Evolutionary conservation across 495 filamentous ascomycete species (phyloP).

Genomic region (Tuber umbilicatum): DNA sequence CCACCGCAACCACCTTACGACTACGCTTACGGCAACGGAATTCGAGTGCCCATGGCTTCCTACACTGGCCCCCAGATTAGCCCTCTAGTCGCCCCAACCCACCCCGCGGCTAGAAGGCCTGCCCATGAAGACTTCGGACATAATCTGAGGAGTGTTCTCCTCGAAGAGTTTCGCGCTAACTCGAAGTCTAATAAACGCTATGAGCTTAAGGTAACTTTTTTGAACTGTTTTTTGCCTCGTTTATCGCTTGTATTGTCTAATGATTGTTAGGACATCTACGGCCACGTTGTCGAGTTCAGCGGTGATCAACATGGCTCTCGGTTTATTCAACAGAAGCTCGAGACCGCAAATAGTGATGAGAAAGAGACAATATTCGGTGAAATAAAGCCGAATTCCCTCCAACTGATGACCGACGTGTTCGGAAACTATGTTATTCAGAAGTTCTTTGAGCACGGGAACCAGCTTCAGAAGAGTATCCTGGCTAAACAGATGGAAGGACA

Average conservation of each 20-base stretch:
- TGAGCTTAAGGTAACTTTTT: slow-evolving; percentile 63
- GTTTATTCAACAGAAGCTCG: slow-evolving; percentile 91
- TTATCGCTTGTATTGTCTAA: not conserved
- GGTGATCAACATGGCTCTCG: slow-evolving; percentile 93
- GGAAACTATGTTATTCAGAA: slow-evolving; percentile 99
- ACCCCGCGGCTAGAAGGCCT: slow-evolving; percentile 45
- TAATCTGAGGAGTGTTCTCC: slow-evolving; percentile 60
- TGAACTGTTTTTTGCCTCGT: not conserved
- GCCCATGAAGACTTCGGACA: slow-evolving; percentile 56
- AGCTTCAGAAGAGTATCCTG: slow-evolving; percentile 80
- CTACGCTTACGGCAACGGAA: slow-evolving; percentile 39
- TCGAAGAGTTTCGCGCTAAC: slow-evolving; percentile 74
- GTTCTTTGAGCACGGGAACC: slow-evolving; percentile 93
- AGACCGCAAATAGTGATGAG: slow-evolving; percentile 92
- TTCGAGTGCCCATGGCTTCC: slow-evolving; percentile 44
- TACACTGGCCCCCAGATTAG: slow-evolving; percentile 39
- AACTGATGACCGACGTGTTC: slow-evolving; percentile 93
- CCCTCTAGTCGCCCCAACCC: slow-evolving; percentile 47
- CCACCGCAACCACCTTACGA: slow-evolving; percentile 42
- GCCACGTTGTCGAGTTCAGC: slow-evolving; percentile 86
- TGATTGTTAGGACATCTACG: slow-evolving; percentile 66
- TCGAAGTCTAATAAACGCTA: slow-evolving; percentile 71
- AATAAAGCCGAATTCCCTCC: slow-evolving; percentile 71
- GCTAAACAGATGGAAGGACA: slow-evolving; percentile 81
- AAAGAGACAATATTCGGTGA: slow-evolving; percentile 91